Evolutionary conservation across 352 stramenopile genomes (phyloP), one percentile per base, ranked within the genome.

Genomic region (Phytophthora agathidicida): DNA sequence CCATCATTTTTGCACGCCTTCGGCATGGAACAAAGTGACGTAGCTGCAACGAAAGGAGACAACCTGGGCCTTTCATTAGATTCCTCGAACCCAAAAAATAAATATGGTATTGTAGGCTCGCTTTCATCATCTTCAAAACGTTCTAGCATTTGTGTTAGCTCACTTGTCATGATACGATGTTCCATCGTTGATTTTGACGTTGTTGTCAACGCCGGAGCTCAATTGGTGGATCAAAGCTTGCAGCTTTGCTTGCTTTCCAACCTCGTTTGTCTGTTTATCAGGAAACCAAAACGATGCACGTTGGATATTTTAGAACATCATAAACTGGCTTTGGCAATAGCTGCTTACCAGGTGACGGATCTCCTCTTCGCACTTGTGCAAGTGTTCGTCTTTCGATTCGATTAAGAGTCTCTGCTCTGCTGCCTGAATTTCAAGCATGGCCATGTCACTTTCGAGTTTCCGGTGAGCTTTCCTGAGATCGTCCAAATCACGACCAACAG

Each of bases 161-260:
- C 51, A 91, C 50, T 76, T 91, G 42, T 91, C 73, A 16, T 73
- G 70, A 42, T 76, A 89, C 3, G 80, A 80, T 16, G 71, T 77
- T 1, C 66, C 69, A 27, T 77, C 78, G 17, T 71, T 62, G 3
- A 79, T 61, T 28, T 82, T 75, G 19, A 65, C 59, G 58, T 65
- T 57, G 28, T 41, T 60, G 37, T 91, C 77, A 19, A 77, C 73
- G 4, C 79, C 77, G 7, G 84, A 93, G 58, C 83, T 93, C 19
- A 94, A 61, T 35, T 94, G 81, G 37, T 94, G 85, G 49, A 94
- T 94, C 32, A 94, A 69, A 16, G 83, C 77, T 53, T 94, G 86
- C 0, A 94, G 54, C 50, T 94, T 91, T 23, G 79, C 78, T 61
- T 94, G 83, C 41, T 93, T 91, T 16, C 81, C 80, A 2, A 92